Evolutionary conservation across 305 asterid species (phyloP).

Genomic region (Fraxinus sp.): DNA sequence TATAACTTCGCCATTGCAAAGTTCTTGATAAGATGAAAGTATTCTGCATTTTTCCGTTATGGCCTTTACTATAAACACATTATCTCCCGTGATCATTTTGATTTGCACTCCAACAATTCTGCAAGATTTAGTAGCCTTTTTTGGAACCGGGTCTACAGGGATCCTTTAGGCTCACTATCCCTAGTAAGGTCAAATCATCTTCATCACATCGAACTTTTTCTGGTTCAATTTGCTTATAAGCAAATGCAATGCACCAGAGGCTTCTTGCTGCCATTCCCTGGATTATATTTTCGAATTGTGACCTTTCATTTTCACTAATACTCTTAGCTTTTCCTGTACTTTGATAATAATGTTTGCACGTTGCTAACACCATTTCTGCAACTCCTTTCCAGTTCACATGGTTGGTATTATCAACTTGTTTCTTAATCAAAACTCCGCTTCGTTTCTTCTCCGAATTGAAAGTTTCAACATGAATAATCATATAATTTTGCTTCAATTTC

Average conservation of each 20-base stretch:
- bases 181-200: constrained; percentile 46
- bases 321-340: constrained; percentile 25
- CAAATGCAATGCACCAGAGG: constrained; percentile 57
- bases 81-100: constrained; percentile 59
- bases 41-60: constrained; percentile 56
- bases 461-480: constrained; percentile 38
- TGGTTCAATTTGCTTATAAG: constrained; percentile 29
- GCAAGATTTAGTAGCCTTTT: constrained; percentile 41
- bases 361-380: constrained; percentile 44
- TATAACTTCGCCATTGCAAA: constrained; percentile 32
- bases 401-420: neutral
- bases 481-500: constrained; percentile 32
- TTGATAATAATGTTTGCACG: constrained; percentile 31
- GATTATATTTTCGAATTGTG: constrained; percentile 30
- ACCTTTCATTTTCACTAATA: constrained; percentile 28
- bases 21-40: constrained; percentile 27
- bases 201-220: constrained; percentile 8
- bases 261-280: constrained; percentile 53
- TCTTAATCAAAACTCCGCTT: constrained; percentile 37
- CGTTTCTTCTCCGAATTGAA: constrained; percentile 41
- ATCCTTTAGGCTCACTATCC: constrained; percentile 50
- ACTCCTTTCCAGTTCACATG: constrained; percentile 52
- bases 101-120: constrained; percentile 47
- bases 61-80: constrained; percentile 51
- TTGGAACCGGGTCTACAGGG: constrained; percentile 48